Conservation (phyloP, 2,329 filamentous ascomycete genomes). For the Magnaporthiopsis incrustans region DNA sequence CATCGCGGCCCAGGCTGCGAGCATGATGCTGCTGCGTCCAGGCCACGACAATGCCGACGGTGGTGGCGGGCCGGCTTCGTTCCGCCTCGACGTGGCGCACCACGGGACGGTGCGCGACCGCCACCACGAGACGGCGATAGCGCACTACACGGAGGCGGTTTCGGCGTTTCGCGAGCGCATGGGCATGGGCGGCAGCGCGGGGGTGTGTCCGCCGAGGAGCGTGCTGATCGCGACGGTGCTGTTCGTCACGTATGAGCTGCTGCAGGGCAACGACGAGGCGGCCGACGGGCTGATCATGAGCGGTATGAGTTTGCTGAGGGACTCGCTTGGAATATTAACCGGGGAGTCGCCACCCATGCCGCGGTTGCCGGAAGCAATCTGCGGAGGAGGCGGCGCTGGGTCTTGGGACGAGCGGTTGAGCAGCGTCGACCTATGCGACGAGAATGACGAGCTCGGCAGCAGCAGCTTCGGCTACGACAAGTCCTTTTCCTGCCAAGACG, state of each 20-base stretch:
- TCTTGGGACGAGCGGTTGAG: no score
- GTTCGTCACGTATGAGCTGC: conserved; percentile 14
- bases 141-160: conserved; percentile 11
- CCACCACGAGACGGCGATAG: conserved; percentile 12
- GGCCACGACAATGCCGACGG: background rate
- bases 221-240: conserved; percentile 14
- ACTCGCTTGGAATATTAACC: conserved; percentile 12
- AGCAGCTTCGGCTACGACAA: background rate
- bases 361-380: background rate
- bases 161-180: conserved; percentile 12
- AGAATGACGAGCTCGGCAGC: background rate
- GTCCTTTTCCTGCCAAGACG: background rate
- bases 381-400: no score
- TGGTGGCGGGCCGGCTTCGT: background rate
- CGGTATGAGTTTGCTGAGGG: conserved; percentile 10
- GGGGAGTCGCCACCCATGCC: background rate
- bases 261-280: conserved; percentile 13
- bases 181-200: conserved; percentile 1
- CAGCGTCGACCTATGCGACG: no score
- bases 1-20: conserved; percentile 6
- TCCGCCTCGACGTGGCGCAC: no score
- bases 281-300: conserved; percentile 11
- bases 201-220: conserved; percentile 8
- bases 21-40: background rate
- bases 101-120: background rate